Evolutionary conservation across 352 stramenopile species (phyloP), one percentile per base, ranked within the genome.

Genomic region (Pythium aquatile): DNA sequence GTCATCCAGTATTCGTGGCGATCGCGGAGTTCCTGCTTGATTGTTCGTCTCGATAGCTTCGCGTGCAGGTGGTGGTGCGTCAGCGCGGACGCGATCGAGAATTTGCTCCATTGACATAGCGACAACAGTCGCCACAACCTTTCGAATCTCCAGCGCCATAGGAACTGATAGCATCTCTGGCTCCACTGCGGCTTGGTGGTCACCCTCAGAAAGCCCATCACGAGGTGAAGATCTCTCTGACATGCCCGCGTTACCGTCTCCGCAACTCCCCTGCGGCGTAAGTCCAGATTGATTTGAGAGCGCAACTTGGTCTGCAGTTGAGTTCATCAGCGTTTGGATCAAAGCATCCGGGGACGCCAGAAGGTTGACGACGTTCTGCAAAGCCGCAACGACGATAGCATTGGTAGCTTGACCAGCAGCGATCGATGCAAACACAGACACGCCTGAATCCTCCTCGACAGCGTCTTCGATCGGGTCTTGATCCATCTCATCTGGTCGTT

Each of bases 71-170:
- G 29, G 32, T 2, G 29, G 29, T 3, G 5, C 17, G 32, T 56
- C 52, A 42, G 40, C 53, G 9, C 53, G 55, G 5, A 73, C 17
- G 20, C 62, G 58, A 39, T 65, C 61, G n/a, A 76, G 46, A 9
- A 74, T 63, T 20, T 69, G 49, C 49, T 74, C 62, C n/a, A 77
- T 17, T 3, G 70, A 72, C 33, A 51, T 37, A 8, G 66, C 62
- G 0, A 77, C 61, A 24, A 70, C 60, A 26, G 35, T 46, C 4
- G 59, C 54, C 20, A 77, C 70, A 32, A 72, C 55, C 30, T 61
- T 69, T 28, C 51, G 62, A n/a, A 72, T 67, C 52, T 73, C 66
- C n/a, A 77, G 46, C 7, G 70, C 57, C 59, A 67, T 58, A 5
- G 56, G 61, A 7, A 74, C 58, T 2, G 66, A 74, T 20, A 75